These are phyloP conservation scores for Beauveria pseudobassiana DNA, from an alignment of 2,329 filamentous ascomycete genomes.

Conservation along the genomic window DNA sequence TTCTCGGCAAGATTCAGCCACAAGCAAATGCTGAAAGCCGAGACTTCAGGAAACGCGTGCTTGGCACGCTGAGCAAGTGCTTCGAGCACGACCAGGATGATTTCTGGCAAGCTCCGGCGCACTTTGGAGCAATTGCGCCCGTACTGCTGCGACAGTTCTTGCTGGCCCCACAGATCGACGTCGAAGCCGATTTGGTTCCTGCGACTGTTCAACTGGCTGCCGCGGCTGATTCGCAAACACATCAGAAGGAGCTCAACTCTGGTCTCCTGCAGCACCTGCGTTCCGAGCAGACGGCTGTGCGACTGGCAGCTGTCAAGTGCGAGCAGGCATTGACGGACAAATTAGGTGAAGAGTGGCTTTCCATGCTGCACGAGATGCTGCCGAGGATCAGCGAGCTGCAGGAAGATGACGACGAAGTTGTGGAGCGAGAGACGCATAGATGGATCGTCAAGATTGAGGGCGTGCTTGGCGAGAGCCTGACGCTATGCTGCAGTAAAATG, in stretches of 20 bases:
- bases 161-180: constrained; percentile 35
- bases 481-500: constrained; percentile 75
- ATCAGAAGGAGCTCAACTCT: constrained; percentile 83
- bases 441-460: constrained; percentile 91
- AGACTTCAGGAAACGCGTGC: constrained; percentile 59
- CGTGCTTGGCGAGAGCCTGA: constrained; percentile 83
- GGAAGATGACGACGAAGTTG: constrained; percentile 91
- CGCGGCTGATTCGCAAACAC: constrained; percentile 76
- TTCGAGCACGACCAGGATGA: constrained; percentile 90
- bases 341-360: constrained; percentile 89
- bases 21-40: constrained; percentile 42
- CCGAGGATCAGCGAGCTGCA: constrained; percentile 92
- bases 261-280: constrained; percentile 71
- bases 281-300: constrained; percentile 60
- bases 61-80: constrained; percentile 64
- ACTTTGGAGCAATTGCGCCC: constrained; percentile 66
- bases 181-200: constrained; percentile 54
- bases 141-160: constrained; percentile 62
- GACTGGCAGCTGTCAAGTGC: constrained; percentile 74
- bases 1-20: constrained; percentile 43
- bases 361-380: constrained; percentile 87
- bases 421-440: constrained; percentile 79
- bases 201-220: constrained; percentile 72
- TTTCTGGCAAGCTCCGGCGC: constrained; percentile 89
- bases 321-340: constrained; percentile 72